Conservation (phyloP, 2,329 filamentous ascomycete genomes). For the Alternaria gaisen region DNA sequence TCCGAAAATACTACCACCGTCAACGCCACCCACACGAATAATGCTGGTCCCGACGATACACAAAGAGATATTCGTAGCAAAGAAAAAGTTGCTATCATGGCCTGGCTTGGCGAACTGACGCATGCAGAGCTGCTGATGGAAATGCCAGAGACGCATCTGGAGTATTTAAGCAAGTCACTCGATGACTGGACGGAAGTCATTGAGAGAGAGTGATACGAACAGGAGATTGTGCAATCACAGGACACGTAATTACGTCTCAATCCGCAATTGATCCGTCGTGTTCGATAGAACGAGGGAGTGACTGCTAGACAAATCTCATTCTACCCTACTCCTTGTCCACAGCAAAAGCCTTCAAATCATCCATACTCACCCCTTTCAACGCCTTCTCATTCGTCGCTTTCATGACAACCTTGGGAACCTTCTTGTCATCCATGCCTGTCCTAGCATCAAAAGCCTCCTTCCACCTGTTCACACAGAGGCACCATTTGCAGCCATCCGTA, state of each 20-base stretch:
- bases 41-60: neutral
- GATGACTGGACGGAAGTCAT: neutral
- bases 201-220: neutral
- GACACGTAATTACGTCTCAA: neutral
- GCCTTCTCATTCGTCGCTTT: slow-evolving; percentile 64
- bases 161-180: neutral
- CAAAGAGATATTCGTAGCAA: neutral
- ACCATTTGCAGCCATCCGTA: slow-evolving; percentile 69
- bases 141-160: neutral
- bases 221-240: neutral
- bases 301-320: neutral
- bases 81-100: neutral
- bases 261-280: neutral
- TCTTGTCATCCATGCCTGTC: slow-evolving; percentile 56
- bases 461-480: slow-evolving; percentile 68
- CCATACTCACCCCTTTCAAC: slow-evolving; percentile 57
- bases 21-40: neutral
- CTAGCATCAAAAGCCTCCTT: slow-evolving; percentile 67
- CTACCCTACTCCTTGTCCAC: slow-evolving; percentile 45
- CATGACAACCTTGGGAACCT: slow-evolving; percentile 60
- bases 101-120: neutral
- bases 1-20: neutral
- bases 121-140: neutral
- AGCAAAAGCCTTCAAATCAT: slow-evolving; percentile 61
- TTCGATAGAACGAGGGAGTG: neutral